A percentile compares a stretch with the other conserved stretches of the same genome.
Evolutionary conservation across 306 rosid species (phyloP).

Genomic region (Lathyrus oleraceus): DNA sequence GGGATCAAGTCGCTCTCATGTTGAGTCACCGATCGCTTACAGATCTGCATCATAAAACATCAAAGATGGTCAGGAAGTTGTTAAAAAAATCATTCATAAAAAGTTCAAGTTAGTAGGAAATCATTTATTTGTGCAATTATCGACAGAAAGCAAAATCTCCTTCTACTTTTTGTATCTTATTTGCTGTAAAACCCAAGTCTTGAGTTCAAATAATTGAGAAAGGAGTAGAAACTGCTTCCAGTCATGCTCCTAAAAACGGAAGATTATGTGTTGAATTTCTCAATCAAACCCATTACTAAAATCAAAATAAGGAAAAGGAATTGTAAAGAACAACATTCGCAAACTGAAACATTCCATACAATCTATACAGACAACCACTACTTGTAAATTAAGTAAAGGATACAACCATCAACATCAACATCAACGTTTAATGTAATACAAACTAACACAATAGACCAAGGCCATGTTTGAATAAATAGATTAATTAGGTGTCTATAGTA

Average conservation of each 20-base stretch:
- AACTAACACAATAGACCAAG: slow-evolving; percentile 9
- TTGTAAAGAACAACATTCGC: not conserved
- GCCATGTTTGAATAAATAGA: not conserved
- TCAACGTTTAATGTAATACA: not conserved
- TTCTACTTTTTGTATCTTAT: not conserved
- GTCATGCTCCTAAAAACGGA: not conserved
- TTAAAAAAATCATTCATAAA: not conserved
- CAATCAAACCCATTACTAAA: slow-evolving; percentile 12
- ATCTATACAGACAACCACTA: slow-evolving; percentile 5
- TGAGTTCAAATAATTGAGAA: slow-evolving; percentile 1
- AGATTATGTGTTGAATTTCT: slow-evolving; percentile 6
- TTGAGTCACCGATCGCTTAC: slow-evolving; percentile 60
- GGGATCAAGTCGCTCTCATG: slow-evolving; percentile 71
- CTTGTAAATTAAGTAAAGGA: not conserved
- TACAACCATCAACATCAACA: not conserved
- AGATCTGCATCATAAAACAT: slow-evolving; percentile 51
- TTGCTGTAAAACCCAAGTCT: not conserved
- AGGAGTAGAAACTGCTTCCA: slow-evolving; percentile 6
- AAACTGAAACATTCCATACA: not conserved
- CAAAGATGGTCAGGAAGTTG: slow-evolving; percentile 26
- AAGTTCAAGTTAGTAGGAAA: slow-evolving; percentile 9
- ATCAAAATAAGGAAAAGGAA: not conserved
- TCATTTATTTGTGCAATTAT: slow-evolving; percentile 3
- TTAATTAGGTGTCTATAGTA: not conserved
- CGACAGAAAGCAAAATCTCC: not conserved